These are phyloP conservation scores for Penicillium flavigenum DNA, from an alignment of 495 filamentous ascomycete species.

Conservation along the genomic window DNA sequence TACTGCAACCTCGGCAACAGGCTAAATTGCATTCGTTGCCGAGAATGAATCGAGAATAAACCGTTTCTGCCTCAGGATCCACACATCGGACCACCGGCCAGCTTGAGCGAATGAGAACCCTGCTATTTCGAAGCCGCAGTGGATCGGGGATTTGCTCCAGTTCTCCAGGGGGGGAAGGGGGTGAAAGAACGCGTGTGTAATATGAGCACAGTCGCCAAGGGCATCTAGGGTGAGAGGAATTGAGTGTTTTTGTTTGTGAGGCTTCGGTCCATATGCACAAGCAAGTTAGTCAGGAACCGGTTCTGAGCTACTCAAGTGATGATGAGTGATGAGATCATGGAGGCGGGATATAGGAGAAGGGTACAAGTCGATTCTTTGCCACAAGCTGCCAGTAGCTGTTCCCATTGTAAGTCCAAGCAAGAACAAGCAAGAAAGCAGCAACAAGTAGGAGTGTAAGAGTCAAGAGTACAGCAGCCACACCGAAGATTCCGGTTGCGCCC, in stretches of 20 bases:
- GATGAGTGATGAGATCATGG: slow-evolving; percentile 27
- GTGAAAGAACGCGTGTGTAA: not conserved
- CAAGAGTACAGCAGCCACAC: slow-evolving; percentile 10
- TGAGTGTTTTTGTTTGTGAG: not conserved
- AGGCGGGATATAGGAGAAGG: slow-evolving; percentile 1
- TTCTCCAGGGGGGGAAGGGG: slow-evolving; percentile 16
- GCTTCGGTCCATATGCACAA: not conserved
- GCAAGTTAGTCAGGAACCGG: not conserved
- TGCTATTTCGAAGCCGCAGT: slow-evolving; percentile 29
- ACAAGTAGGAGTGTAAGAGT: not conserved
- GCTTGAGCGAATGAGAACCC: slow-evolving; percentile 23
- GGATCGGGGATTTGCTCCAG: slow-evolving; percentile 18
- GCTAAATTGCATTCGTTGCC: not conserved
- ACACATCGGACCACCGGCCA: slow-evolving; percentile 7
- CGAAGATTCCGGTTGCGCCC: slow-evolving; percentile 40
- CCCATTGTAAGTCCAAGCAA: not conserved
- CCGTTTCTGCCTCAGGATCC: slow-evolving; percentile 14
- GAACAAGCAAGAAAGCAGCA: not conserved
- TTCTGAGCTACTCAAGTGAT: slow-evolving; percentile 3
- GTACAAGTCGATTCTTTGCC: not conserved
- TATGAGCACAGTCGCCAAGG: slow-evolving; percentile 3
- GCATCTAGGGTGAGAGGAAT: not conserved
- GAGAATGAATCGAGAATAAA: slow-evolving; percentile 7
- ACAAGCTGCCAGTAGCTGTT: not conserved
- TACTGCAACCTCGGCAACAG: not conserved